Evolutionary conservation across 108 stramenopile species (phyloP), one percentile per base, ranked within the genome.

Genomic region (Skeletonema potamos): DNA sequence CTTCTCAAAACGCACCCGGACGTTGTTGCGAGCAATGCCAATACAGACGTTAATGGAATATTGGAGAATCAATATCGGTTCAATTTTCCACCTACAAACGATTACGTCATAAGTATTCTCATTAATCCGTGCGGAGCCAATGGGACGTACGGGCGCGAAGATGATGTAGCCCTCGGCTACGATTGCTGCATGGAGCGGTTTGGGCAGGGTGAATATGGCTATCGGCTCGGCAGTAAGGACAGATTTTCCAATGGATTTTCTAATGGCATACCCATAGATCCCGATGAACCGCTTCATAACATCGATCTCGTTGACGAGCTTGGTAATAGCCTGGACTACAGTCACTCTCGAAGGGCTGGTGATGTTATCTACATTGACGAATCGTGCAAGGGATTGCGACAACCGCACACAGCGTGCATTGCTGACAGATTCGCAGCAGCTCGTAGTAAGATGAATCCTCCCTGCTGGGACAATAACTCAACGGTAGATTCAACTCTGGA

Each of bases 391-490:
- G 70, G 64, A 0, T 41, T 76, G 12, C 22, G 73, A 54, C 57
- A 77, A 33, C 82, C 82, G 6, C 71, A 81, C 58, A 33, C 66
- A 15, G 64, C 72, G 13, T 86, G 86, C 57, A 71, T 76, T 46
- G 79, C 70, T 18, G 56, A 71, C 41, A 57, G 86, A 10, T 66
- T 77, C 33, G 70, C 73, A 17, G 73, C 71, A 2, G 27, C 69
- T 29, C 43, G 27, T 17, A 82, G 64, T 57, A 61, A 56, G 17
- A 15, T 62, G 56, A 62, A 37, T 37, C 82, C 86, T 2, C 55
- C 79, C 4, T 86, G 86, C 55, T 82, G 74, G 76, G 86, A 86
- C 64, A 73, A 84, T 63, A 86, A 86, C 65, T 62, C 71, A 32
- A 84, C 86, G 12, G 83, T 86, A 18, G 76, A 86, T 62, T 60